A percentile compares a stretch with the other conserved stretches of the same genome.
Evolutionary conservation across 441 rosid genomes (phyloP).

Genomic region (Theobroma grandiflorum): DNA sequence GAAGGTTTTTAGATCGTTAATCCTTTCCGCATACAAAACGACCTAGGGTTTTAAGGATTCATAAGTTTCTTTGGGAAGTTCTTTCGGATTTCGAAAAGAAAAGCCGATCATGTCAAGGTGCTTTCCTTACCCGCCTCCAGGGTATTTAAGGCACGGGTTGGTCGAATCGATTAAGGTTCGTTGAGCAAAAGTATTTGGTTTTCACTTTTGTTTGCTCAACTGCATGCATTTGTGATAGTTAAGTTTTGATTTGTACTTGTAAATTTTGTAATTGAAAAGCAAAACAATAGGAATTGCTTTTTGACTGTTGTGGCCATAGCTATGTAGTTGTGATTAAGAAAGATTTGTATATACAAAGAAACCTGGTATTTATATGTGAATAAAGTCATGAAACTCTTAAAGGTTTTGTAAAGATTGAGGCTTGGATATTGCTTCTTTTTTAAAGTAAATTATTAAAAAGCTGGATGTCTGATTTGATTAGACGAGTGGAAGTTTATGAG

Average conservation of each 20-base stretch:
- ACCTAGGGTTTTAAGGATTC: neutral
- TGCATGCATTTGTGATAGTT: conserved; percentile 15
- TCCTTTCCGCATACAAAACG: neutral
- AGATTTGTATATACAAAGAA: neutral
- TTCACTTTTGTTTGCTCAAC: conserved; percentile 49
- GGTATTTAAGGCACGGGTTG: conserved; percentile 50
- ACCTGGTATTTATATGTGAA: neutral
- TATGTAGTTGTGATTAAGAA: neutral
- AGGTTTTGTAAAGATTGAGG: neutral
- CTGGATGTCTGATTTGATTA: neutral
- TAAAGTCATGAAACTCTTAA: neutral
- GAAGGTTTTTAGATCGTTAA: neutral
- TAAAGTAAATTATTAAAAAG: neutral
- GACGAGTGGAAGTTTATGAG: neutral
- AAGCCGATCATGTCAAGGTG: conserved; percentile 66
- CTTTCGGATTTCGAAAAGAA: conserved; percentile 9
- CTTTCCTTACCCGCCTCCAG: conserved; percentile 59
- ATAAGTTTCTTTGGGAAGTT: neutral
- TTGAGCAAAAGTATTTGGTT: conserved; percentile 53
- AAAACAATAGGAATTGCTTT: too few relatives aligned
- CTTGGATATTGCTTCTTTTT: neutral
- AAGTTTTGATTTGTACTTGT: conserved; percentile 16
- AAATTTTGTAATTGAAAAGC: conserved; percentile 25
- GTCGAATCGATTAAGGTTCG: conserved; percentile 81
- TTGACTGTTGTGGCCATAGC: neutral